Evolutionary conservation across 225 moss, liverwort and hornwort species (phyloP).

Genomic region (Neckera pumila): DNA sequence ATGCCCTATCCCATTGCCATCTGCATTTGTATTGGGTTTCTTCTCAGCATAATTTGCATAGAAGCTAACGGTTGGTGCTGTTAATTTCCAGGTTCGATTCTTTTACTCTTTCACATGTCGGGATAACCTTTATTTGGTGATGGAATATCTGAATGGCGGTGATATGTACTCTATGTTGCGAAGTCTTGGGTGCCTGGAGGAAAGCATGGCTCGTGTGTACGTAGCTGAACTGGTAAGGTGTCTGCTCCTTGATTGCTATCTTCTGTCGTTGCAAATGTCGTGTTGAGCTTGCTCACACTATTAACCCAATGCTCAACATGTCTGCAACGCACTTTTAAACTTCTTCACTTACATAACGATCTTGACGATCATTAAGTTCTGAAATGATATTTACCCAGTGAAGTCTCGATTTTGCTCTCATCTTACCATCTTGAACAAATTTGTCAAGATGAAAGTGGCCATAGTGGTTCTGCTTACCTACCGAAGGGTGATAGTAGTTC

Average conservation of each 20-base stretch:
- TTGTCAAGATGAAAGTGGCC: not conserved
- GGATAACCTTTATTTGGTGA: constrained; percentile 90
- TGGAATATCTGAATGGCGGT: constrained; percentile 98
- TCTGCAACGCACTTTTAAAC: not conserved
- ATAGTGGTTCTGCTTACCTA: not conserved
- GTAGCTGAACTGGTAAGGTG: constrained; percentile 87
- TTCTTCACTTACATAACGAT: not conserved
- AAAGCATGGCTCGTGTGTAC: constrained; percentile 82
- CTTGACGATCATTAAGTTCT: not conserved
- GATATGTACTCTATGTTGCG: constrained; percentile 97
- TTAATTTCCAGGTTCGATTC: constrained; percentile 70
- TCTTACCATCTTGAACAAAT: not conserved
- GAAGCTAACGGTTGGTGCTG: not conserved
- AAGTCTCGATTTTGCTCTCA: not conserved
- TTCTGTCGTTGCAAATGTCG: not conserved
- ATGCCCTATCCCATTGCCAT: not conserved
- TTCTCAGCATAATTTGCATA: not conserved
- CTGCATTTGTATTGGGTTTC: not conserved
- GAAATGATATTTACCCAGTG: not conserved
- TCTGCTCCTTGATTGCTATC: not conserved
- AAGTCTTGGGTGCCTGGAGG: constrained; percentile 81
- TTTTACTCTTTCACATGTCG: constrained; percentile 93
- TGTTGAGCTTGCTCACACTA: not conserved
- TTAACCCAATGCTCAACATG: not conserved
- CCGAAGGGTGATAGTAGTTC: not conserved